These are phyloP conservation scores for Ogataea wickerhamii DNA, from an alignment of 805 yeast genomes.

Conservation along the genomic window DNA sequence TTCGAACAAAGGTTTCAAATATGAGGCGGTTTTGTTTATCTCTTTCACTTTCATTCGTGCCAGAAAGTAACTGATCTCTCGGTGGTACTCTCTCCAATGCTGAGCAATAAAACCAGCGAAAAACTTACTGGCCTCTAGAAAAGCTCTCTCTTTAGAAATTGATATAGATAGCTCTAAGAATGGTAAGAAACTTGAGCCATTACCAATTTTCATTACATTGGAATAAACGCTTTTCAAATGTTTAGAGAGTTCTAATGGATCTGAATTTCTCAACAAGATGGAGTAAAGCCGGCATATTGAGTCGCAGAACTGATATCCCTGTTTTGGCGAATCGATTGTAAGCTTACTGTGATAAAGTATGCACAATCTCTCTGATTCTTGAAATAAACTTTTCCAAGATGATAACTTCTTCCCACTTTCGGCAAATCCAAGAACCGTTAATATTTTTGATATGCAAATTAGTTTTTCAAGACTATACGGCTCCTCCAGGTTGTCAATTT, in stretches of 20 bases:
- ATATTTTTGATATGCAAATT: constrained; percentile 37
- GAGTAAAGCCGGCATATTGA: constrained; percentile 44
- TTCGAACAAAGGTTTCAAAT: constrained; percentile 11
- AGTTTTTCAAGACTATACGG: constrained; percentile 13
- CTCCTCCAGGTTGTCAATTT: constrained; percentile 4
- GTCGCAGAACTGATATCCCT: constrained; percentile 17
- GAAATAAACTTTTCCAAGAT: constrained; percentile 42
- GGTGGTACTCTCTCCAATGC: constrained; percentile 36
- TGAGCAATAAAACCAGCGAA: constrained; percentile 47
- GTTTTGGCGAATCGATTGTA: neutral
- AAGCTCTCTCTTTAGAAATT: constrained; percentile 41
- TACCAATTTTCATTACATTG: constrained; percentile 33
- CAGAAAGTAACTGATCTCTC: constrained; percentile 42
- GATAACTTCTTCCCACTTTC: constrained; percentile 66
- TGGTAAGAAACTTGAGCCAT: constrained; percentile 39
- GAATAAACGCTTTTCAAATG: constrained; percentile 43
- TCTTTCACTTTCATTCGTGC: constrained; percentile 32
- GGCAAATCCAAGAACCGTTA: constrained; percentile 53
- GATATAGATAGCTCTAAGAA: constrained; percentile 46
- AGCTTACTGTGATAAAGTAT: neutral
- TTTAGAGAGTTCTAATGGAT: constrained; percentile 40
- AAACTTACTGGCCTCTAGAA: constrained; percentile 42
- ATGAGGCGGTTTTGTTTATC: constrained; percentile 11
- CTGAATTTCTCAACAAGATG: constrained; percentile 52
- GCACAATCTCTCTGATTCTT: constrained; percentile 14